Evolutionary conservation across 257 asterid species (phyloP).

Genomic region (Ligustrum vulgare): DNA sequence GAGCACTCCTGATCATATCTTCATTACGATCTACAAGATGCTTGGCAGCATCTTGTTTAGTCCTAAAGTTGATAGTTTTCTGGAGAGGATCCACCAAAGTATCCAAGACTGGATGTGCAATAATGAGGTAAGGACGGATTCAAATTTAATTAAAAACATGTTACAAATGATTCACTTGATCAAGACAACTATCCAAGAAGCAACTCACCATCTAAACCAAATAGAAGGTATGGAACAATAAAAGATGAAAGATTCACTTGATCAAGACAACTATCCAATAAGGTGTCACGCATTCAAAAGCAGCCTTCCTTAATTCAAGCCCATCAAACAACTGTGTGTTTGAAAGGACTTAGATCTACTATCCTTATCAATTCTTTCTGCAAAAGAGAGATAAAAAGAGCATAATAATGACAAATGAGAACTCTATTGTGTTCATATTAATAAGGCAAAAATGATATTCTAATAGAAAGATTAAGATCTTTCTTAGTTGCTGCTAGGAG

Average conservation of each 20-base stretch:
- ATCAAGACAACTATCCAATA: constrained; percentile 93
- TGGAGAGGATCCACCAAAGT: constrained; percentile 95
- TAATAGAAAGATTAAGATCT: neutral
- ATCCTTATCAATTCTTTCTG: constrained; percentile 99
- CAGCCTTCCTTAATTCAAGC: constrained; percentile 98
- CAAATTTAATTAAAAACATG: no score
- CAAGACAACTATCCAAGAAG: no score
- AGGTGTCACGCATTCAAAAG: constrained; percentile 98
- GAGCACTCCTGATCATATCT: constrained; percentile 98
- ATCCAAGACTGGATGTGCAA: constrained; percentile 69
- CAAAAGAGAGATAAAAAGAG: constrained; percentile 26
- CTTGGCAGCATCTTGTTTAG: constrained; percentile 92
- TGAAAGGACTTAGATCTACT: constrained; percentile 97
- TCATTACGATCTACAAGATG: constrained; percentile 99
- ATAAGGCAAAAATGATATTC: neutral
- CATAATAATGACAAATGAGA: neutral
- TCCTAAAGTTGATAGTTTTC: constrained; percentile 80
- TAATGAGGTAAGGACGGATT: constrained; percentile 16
- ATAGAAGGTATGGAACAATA: constrained; percentile 87
- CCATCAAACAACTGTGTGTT: constrained; percentile 99
- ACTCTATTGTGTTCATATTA: neutral
- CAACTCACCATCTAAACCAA: constrained; percentile 97
- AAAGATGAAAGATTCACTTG: constrained; percentile 98
- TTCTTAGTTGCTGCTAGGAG: neutral
- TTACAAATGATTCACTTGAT: no score